These are phyloP conservation scores for Plantago ovata DNA, from an alignment of 257 asterid genomes.

Conservation along the genomic window DNA sequence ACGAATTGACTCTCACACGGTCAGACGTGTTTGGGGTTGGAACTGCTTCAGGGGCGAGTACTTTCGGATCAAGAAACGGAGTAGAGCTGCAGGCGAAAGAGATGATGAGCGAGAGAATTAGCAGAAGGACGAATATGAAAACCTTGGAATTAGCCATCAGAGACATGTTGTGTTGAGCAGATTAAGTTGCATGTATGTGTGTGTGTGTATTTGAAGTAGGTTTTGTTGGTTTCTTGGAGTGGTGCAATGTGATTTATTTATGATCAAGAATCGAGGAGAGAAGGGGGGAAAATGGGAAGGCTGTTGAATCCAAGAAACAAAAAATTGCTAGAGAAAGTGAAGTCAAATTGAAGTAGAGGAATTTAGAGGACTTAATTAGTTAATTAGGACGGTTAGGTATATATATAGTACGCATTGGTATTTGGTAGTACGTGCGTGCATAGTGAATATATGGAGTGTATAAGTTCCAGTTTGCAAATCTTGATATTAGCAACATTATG, in stretches of 20 bases:
- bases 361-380: no score
- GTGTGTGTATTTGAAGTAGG: not conserved
- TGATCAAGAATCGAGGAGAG: conserved; percentile 7
- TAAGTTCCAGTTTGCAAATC: not conserved
- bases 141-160: not conserved
- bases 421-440: no score
- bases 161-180: no score
- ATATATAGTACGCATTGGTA: not conserved
- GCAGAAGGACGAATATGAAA: conserved; percentile 10
- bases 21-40: not conserved
- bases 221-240: conserved; percentile 13
- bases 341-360: conserved; percentile 8
- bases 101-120: conserved; percentile 24
- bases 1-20: conserved; percentile 25
- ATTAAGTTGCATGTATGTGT: no score
- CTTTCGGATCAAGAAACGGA: not conserved
- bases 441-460: not conserved
- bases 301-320: conserved; percentile 18
- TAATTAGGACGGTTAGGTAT: not conserved
- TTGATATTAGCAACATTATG: conserved; percentile 36
- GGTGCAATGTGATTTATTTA: not conserved
- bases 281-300: not conserved
- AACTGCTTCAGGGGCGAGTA: conserved; percentile 12
- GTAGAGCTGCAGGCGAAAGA: conserved; percentile 20
- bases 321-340: conserved; percentile 1